Evolutionary conservation across 2,329 filamentous ascomycete genomes (phyloP).

Genomic region (Verticillium isaacii): DNA sequence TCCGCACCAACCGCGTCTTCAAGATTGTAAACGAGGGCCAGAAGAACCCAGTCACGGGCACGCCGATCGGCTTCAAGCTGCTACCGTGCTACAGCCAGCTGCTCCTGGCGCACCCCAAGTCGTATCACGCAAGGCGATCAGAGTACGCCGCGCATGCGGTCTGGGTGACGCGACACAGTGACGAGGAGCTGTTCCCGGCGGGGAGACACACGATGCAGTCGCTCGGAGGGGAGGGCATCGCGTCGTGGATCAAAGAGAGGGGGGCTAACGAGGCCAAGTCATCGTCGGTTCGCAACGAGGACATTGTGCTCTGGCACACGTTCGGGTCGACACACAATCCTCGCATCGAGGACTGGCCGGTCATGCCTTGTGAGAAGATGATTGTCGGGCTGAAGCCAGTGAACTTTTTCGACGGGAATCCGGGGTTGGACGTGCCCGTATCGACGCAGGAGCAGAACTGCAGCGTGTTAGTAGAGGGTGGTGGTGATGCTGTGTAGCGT

Average conservation of each 20-base stretch:
- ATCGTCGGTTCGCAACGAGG: slow-evolving; percentile 38
- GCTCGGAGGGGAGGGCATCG: slow-evolving; percentile 30
- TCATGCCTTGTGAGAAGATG: slow-evolving; percentile 60
- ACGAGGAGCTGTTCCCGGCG: slow-evolving; percentile 37
- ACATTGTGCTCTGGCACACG: slow-evolving; percentile 55
- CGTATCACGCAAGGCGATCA: slow-evolving; percentile 32
- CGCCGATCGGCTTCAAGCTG: slow-evolving; percentile 41
- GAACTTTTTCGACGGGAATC: slow-evolving; percentile 49
- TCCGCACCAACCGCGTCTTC: slow-evolving; percentile 40
- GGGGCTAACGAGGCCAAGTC: slow-evolving; percentile 29
- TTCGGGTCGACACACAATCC: slow-evolving; percentile 61
- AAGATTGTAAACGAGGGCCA: slow-evolving; percentile 41
- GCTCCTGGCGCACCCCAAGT: slow-evolving; percentile 32
- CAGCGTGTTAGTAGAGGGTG: slow-evolving; percentile 21
- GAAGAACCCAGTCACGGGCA: slow-evolving; percentile 36
- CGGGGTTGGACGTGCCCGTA: slow-evolving; percentile 42
- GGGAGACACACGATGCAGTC: slow-evolving; percentile 45
- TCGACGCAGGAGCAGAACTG: slow-evolving; percentile 28
- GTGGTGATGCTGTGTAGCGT: background rate
- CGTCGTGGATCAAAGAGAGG: slow-evolving; percentile 30
- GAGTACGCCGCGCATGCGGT: slow-evolving; percentile 38
- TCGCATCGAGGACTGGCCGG: slow-evolving; percentile 61
- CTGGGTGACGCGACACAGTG: slow-evolving; percentile 39
- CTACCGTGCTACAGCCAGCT: slow-evolving; percentile 40
- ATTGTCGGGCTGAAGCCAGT: slow-evolving; percentile 45